Percentiles rank a stretch among this genome's conserved stretches.
Conservation (phyloP, 345 rosid genomes). For the Rhodomyrtus tomentosa region DNA sequence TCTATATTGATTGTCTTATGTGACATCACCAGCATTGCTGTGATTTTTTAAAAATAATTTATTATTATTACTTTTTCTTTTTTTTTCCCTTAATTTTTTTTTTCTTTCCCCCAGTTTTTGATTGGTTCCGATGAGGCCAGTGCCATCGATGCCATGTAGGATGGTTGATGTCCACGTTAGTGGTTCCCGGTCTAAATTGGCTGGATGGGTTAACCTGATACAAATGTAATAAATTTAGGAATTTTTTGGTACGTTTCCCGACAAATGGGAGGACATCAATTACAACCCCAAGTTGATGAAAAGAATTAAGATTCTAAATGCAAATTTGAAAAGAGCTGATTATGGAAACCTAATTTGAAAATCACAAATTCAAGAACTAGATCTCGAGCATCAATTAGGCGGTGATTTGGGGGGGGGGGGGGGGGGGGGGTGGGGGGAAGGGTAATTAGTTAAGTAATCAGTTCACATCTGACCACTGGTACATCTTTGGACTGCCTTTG, state of each 20-base stretch:
- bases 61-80: too few relatives aligned
- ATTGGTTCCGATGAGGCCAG: too few relatives aligned
- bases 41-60: too few relatives aligned
- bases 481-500: neutral
- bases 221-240: too few relatives aligned
- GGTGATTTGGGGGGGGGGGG: neutral
- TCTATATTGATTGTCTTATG: too few relatives aligned
- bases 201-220: too few relatives aligned
- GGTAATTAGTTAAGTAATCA: neutral
- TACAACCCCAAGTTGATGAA: neutral
- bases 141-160: accelerated
- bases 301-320: neutral
- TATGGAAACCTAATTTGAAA: neutral
- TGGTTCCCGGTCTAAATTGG: too few relatives aligned
- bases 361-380: neutral
- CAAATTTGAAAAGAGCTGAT: neutral
- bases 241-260: too few relatives aligned
- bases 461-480: neutral
- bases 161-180: too few relatives aligned
- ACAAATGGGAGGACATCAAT: neutral
- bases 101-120: too few relatives aligned
- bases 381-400: neutral
- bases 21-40: too few relatives aligned
- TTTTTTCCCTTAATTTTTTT: too few relatives aligned
- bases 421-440: neutral